Percentiles rank a stretch among this genome's conserved stretches.
Conservation (phyloP, 148 eudicot genomes). For the Rhododendron williamsianum region DNA sequence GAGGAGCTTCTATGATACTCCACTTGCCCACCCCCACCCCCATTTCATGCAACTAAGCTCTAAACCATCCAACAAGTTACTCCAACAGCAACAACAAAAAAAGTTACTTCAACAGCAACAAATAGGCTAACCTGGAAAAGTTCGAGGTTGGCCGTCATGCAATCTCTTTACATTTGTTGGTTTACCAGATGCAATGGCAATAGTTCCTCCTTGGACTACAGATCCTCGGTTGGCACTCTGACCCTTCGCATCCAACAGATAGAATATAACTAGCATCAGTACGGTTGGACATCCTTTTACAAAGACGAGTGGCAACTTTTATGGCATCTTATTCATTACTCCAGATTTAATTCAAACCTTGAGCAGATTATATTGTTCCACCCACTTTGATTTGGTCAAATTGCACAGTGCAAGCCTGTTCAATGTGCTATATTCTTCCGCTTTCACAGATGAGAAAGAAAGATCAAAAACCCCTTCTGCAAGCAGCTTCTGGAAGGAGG, state of each 20-base stretch:
- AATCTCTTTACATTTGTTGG: constrained; percentile 34
- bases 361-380: constrained; percentile 58
- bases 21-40: too few species aligned
- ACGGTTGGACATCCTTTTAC: not conserved
- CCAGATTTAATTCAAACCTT: constrained; percentile 43
- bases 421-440: constrained; percentile 49
- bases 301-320: not conserved
- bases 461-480: constrained; percentile 72
- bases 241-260: constrained; percentile 42
- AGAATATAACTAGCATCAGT: constrained; percentile 16
- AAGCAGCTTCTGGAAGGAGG: constrained; percentile 68
- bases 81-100: too few species aligned
- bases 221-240: constrained; percentile 27
- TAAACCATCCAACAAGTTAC: not conserved
- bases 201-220: constrained; percentile 34
- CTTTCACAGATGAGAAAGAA: constrained; percentile 37
- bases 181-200: constrained; percentile 31
- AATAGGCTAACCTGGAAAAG: constrained; percentile 40
- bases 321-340: not conserved
- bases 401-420: constrained; percentile 63
- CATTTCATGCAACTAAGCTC: not conserved
- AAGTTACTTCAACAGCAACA: not conserved
- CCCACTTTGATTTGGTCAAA: constrained; percentile 62
- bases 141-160: constrained; percentile 35
- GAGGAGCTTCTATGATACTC: too few species aligned